Conservation (phyloP, 1,284 basidiomycete species). For the Microbotryum lychnidis-dioicae region DNA sequence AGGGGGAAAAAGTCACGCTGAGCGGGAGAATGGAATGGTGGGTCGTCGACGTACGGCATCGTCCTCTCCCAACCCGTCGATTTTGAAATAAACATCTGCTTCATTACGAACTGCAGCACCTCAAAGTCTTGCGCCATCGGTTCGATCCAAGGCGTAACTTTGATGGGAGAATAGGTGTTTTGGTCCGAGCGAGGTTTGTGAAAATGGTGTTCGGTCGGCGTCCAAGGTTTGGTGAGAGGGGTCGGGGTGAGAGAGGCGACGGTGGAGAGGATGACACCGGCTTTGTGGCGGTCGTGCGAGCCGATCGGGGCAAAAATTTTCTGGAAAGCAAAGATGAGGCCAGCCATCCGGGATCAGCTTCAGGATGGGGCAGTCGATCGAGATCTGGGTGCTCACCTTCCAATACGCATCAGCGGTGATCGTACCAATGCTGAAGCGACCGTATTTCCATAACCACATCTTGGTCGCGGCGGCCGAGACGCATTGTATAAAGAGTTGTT, state of each 20-base stretch:
- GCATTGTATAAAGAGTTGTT: constrained; percentile 26
- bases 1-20: neutral
- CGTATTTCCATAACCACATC: constrained; percentile 29
- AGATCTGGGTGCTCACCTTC: constrained; percentile 8
- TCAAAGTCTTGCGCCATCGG: constrained; percentile 23
- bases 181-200: constrained; percentile 22
- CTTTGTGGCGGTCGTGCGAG: constrained; percentile 18
- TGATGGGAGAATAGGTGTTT: constrained; percentile 7
- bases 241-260: constrained; percentile 8
- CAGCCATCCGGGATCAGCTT: neutral
- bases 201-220: constrained; percentile 15
- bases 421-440: constrained; percentile 26
- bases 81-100: constrained; percentile 28
- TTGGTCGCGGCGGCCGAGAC: constrained; percentile 4
- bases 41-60: constrained; percentile 11
- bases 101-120: constrained; percentile 22
- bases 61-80: constrained; percentile 23
- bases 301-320: constrained; percentile 24
- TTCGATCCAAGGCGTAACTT: constrained; percentile 13
- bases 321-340: constrained; percentile 1
- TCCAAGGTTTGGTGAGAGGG: neutral
- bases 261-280: constrained; percentile 16
- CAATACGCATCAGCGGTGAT: constrained; percentile 12
- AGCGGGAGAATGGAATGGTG: neutral
- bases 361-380: neutral